Evolutionary conservation across 2,329 filamentous ascomycete species (phyloP).

Genomic region (Aaosphaeria pasadenensis): DNA sequence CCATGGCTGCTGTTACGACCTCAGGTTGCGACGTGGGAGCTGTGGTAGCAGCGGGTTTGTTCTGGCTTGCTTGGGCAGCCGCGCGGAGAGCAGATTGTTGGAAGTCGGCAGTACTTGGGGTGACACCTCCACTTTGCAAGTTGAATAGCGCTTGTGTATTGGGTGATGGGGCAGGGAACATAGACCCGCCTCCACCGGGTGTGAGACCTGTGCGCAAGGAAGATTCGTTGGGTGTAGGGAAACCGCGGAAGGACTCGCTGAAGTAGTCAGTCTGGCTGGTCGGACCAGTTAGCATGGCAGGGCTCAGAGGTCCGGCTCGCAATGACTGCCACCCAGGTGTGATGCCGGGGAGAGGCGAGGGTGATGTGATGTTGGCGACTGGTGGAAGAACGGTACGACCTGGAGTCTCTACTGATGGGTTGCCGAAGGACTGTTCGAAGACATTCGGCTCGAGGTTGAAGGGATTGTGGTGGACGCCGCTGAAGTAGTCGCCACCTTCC

Average conservation of each 20-base stretch:
- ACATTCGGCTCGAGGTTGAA: slow-evolving; percentile 87
- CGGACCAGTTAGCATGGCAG: slow-evolving; percentile 92
- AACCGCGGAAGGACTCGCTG: slow-evolving; percentile 76
- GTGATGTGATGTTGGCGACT: slow-evolving; percentile 87
- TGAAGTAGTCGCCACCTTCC: slow-evolving; percentile 52
- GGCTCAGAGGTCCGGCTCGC: slow-evolving; percentile 88
- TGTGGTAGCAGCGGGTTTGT: slow-evolving; percentile 39
- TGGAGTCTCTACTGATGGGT: slow-evolving; percentile 70
- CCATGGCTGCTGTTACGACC: slow-evolving; percentile 41
- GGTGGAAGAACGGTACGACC: slow-evolving; percentile 76
- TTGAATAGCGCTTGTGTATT: slow-evolving; percentile 82
- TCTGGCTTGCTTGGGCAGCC: slow-evolving; percentile 50
- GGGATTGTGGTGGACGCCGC: slow-evolving; percentile 46
- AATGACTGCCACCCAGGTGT: slow-evolving; percentile 84
- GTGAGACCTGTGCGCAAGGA: slow-evolving; percentile 87
- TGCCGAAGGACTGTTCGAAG: slow-evolving; percentile 90
- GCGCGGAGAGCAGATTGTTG: slow-evolving; percentile 88
- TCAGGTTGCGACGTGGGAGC: slow-evolving; percentile 45
- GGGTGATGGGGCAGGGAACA: slow-evolving; percentile 91
- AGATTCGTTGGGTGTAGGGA: slow-evolving; percentile 95
- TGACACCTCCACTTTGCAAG: slow-evolving; percentile 76
- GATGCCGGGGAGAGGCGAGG: slow-evolving; percentile 71
- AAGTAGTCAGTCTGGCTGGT: slow-evolving; percentile 77
- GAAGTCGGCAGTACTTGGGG: slow-evolving; percentile 88
- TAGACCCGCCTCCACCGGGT: slow-evolving; percentile 90